Evolutionary conservation across 2,329 filamentous ascomycete species (phyloP).

Genomic region (Colletotrichum magnum): DNA sequence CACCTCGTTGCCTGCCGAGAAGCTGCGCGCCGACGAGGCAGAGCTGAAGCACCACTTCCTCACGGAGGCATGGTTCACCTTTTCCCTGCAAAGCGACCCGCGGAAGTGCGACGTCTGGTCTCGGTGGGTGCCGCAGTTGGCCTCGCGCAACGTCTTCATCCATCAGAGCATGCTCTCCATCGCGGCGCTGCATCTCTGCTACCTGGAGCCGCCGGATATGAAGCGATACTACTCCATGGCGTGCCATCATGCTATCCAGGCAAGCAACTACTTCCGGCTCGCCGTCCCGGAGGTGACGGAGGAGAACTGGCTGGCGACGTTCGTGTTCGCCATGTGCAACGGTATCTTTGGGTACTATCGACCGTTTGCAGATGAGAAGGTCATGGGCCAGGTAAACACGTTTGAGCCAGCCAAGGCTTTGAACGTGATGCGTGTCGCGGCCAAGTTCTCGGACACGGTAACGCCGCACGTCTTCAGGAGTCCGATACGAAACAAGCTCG

Average conservation of each 20-base stretch:
- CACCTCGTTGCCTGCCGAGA: conserved; percentile 37
- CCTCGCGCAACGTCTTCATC: conserved; percentile 38
- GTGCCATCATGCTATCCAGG: conserved; percentile 39
- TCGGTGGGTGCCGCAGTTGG: conserved; percentile 39
- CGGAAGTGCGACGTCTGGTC: conserved; percentile 41
- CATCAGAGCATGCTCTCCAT: conserved; percentile 41
- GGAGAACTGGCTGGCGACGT: conserved; percentile 40
- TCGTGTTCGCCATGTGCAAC: conserved; percentile 40
- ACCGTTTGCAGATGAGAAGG: conserved; percentile 39
- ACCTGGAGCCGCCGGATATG: conserved; percentile 37
- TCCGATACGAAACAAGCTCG: conserved; percentile 34
- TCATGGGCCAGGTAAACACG: conserved; percentile 26
- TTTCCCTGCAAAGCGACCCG: conserved; percentile 36
- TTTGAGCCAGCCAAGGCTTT: conserved; percentile 36
- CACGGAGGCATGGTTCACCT: conserved; percentile 40
- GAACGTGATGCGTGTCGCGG: conserved; percentile 35
- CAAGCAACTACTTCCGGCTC: conserved; percentile 40
- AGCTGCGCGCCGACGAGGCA: conserved; percentile 38
- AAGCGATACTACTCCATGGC: conserved; percentile 41
- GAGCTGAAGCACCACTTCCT: conserved; percentile 42
- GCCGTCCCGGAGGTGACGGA: conserved; percentile 38
- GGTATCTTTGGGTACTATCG: conserved; percentile 41
- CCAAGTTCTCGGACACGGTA: conserved; percentile 37
- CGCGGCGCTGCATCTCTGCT: conserved; percentile 40
- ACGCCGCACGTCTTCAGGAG: conserved; percentile 34